Evolutionary conservation across 2,329 filamentous ascomycete genomes (phyloP).

Genomic region (Fusarium hainanense): DNA sequence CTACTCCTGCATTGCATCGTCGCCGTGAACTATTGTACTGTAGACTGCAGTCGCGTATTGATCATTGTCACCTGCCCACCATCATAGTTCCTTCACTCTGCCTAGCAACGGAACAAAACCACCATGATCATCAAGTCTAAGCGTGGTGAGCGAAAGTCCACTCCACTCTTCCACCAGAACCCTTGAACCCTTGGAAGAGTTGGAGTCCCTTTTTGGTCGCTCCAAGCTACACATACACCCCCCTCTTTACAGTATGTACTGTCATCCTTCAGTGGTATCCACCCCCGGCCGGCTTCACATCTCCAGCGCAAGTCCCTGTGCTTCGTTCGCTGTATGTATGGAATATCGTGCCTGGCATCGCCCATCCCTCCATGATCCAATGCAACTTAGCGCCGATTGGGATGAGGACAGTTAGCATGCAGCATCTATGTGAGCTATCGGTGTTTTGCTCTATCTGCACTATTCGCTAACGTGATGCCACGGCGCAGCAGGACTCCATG

Average conservation of each 20-base stretch:
- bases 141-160: conserved; percentile 7
- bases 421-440: conserved; percentile 11
- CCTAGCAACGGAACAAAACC: conserved; percentile 3
- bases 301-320: conserved; percentile 6
- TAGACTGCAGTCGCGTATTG: background rate
- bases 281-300: conserved; percentile 19
- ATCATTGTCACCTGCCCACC: conserved; percentile 37
- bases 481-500: conserved; percentile 17
- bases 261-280: background rate
- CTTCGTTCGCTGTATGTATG: conserved; percentile 14
- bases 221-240: conserved; percentile 23
- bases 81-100: background rate
- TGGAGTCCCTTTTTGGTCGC: background rate
- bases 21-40: conserved; percentile 16
- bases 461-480: conserved; percentile 8
- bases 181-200: conserved; percentile 25
- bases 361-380: conserved; percentile 31
- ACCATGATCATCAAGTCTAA: conserved; percentile 14
- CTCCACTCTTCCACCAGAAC: conserved; percentile 28
- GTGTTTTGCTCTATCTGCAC: background rate
- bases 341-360: conserved; percentile 42
- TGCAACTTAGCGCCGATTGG: conserved; percentile 43
- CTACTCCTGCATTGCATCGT: background rate
- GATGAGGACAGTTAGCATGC: conserved; percentile 30
- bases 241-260: background rate